A percentile compares a stretch with the other conserved stretches of the same genome.
Evolutionary conservation across 1,284 basidiomycete genomes (phyloP).

Genomic region (Mrakiaceae sp.): DNA sequence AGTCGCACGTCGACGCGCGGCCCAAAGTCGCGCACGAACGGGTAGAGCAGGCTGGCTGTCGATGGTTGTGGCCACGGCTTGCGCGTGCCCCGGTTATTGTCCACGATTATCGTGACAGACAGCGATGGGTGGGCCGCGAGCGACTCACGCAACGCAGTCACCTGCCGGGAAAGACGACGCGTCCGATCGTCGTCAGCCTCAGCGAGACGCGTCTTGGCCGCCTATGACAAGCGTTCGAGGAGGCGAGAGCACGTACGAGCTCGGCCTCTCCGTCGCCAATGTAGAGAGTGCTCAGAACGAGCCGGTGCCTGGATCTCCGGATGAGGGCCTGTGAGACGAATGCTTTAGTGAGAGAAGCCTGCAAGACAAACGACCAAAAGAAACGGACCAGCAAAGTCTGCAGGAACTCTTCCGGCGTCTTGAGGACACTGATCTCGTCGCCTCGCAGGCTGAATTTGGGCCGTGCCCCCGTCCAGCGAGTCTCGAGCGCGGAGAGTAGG

Average conservation of each 20-base stretch:
- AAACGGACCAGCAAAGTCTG: conserved; percentile 31
- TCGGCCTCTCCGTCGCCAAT: conserved; percentile 58
- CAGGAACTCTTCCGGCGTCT: conserved; percentile 37
- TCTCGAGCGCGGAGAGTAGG: too few species aligned
- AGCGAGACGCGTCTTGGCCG: neutral
- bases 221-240: neutral
- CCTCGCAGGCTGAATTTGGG: conserved; percentile 22
- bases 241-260: conserved; percentile 43
- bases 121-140: conserved; percentile 52
- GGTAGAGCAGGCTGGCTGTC: conserved; percentile 60
- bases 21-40: conserved; percentile 60
- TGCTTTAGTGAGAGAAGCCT: neutral
- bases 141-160: conserved; percentile 51
- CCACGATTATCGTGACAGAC: conserved; percentile 63
- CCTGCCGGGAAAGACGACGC: conserved; percentile 36
- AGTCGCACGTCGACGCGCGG: conserved; percentile 63
- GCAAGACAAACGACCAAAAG: neutral
- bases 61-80: conserved; percentile 48
- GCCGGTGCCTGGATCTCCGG: conserved; percentile 52
- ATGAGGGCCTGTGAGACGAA: conserved; percentile 52
- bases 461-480: too few species aligned
- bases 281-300: conserved; percentile 79
- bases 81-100: conserved; percentile 84
- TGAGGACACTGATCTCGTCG: conserved; percentile 34
- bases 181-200: neutral